Evolutionary conservation across 2,329 filamentous ascomycete genomes (phyloP).

Genomic region (Fusarium sublunatum): DNA sequence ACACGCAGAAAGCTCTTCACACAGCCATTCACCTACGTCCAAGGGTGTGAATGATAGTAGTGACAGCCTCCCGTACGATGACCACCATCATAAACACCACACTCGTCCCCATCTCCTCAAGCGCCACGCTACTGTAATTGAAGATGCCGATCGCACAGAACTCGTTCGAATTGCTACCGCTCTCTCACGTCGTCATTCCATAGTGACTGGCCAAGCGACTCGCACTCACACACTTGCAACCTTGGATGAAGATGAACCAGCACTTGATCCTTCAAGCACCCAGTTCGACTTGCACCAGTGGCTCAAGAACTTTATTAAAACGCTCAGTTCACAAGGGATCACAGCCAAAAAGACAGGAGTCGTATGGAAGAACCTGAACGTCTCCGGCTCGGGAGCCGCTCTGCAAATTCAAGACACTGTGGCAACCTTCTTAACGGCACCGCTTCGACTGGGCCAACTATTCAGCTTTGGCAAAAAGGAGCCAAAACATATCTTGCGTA

Average conservation of each 20-base stretch:
- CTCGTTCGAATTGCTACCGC: slow-evolving; percentile 55
- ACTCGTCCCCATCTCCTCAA: background rate
- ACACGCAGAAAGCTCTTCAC: background rate
- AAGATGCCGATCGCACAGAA: slow-evolving; percentile 51
- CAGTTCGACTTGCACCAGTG: slow-evolving; percentile 58
- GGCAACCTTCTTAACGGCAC: slow-evolving; percentile 66
- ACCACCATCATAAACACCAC: background rate
- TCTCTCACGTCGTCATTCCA: slow-evolving; percentile 52
- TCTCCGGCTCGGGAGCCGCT: slow-evolving; percentile 74
- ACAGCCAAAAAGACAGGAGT: slow-evolving; percentile 67
- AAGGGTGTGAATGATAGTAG: background rate
- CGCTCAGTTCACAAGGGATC: slow-evolving; percentile 66
- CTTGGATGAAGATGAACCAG: slow-evolving; percentile 47
- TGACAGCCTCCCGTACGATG: background rate
- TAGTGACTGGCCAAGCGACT: slow-evolving; percentile 28
- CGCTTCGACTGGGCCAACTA: slow-evolving; percentile 66
- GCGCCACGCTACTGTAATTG: slow-evolving; percentile 40
- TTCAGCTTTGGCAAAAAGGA: slow-evolving; percentile 60
- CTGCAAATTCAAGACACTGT: slow-evolving; percentile 77
- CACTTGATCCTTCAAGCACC: slow-evolving; percentile 53
- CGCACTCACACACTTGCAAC: slow-evolving; percentile 33
- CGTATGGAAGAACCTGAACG: slow-evolving; percentile 72
- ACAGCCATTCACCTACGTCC: background rate
- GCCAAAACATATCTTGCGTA: slow-evolving; percentile 69
- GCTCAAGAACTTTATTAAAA: slow-evolving; percentile 53